phyloP scores from a whole-genome alignment of 306 rosid genomes.

The Spatholobus suberectus region DNA sequence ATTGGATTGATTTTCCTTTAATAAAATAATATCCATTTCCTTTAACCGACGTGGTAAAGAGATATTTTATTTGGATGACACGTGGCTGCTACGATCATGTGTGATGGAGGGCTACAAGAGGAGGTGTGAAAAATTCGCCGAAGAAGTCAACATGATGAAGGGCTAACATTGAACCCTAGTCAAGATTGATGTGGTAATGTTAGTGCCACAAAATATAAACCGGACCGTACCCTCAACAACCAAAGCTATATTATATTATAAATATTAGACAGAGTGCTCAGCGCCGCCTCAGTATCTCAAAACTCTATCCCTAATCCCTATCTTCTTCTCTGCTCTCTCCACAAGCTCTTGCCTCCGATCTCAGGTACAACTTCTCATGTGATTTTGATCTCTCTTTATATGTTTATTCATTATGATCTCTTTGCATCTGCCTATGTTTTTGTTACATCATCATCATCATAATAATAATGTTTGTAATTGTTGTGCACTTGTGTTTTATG shows the following conservation, averaged over 20 bases:
- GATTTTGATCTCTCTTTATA: neutral
- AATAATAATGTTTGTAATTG: too few species aligned
- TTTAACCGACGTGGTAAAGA: neutral
- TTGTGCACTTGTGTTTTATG: too few species aligned
- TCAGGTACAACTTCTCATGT: neutral
- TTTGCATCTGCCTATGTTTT: neutral
- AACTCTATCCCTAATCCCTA: neutral
- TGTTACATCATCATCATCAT: neutral
- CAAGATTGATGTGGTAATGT: neutral
- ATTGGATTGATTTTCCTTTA: too few species aligned
- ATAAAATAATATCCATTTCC: too few species aligned
- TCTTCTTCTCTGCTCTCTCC: neutral
- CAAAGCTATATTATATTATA: neutral
- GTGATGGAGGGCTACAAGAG: neutral
- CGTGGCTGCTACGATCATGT: neutral
- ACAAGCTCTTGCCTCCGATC: neutral
- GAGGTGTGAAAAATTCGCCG: neutral
- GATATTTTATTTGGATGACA: neutral
- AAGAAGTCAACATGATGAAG: neutral
- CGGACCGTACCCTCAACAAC: neutral
- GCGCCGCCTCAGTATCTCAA: conserved; percentile 7
- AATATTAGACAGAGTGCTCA: neutral
- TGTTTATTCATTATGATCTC: neutral
- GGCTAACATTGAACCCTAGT: neutral
- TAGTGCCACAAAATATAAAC: conserved; percentile 2